Conservation (phyloP, 805 yeast genomes). For the Pichia scutulata region DNA sequence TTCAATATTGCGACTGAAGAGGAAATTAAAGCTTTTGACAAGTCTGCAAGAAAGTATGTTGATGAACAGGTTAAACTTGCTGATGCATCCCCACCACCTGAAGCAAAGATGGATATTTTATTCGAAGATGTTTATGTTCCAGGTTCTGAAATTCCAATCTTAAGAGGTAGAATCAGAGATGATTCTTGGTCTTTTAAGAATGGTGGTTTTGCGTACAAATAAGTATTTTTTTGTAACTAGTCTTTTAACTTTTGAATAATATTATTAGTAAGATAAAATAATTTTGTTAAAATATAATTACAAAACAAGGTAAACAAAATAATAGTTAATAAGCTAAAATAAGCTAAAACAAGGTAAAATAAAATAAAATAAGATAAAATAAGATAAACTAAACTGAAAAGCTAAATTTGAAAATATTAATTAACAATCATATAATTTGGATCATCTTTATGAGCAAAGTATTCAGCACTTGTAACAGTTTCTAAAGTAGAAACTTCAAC, state of each 20-base stretch:
- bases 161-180: conserved; percentile 95
- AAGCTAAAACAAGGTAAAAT: not conserved
- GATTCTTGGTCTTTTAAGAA: conserved; percentile 68
- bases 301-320: not conserved
- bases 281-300: not conserved
- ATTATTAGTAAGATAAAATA: not conserved
- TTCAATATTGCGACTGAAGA: conserved; percentile 85
- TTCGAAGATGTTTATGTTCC: conserved; percentile 95
- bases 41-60: conserved; percentile 91
- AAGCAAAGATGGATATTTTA: conserved; percentile 86
- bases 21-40: conserved; percentile 90
- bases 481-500: conserved; percentile 35
- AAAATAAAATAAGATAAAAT: not conserved
- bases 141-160: conserved; percentile 85
- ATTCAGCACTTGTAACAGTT: conserved; percentile 43
- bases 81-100: conserved; percentile 91
- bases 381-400: no score
- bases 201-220: conserved; percentile 34
- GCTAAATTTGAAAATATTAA: conserved; percentile 7
- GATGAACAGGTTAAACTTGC: conserved; percentile 93
- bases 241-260: not conserved
- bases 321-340: not conserved
- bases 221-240: conserved; percentile 3
- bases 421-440: conserved; percentile 39
- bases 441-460: conserved; percentile 35